phyloP scores from a whole-genome alignment of 2,329 filamentous ascomycete species.

The Capronia epimyces region DNA sequence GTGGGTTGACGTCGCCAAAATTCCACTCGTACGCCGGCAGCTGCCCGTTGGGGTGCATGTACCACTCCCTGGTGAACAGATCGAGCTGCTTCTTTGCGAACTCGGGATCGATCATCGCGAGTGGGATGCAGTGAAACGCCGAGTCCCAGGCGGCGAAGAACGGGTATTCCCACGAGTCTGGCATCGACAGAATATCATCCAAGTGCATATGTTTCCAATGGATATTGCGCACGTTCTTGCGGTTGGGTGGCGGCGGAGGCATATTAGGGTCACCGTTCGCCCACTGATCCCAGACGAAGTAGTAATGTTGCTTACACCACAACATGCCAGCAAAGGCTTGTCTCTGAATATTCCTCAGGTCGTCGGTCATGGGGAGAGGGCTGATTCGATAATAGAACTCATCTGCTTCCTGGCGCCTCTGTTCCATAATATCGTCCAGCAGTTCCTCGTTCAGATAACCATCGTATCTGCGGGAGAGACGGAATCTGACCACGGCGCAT shows the following conservation, averaged over 20 bases:
- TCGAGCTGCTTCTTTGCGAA: slow-evolving; percentile 98
- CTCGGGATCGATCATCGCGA: slow-evolving; percentile 96
- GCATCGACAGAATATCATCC: slow-evolving; percentile 95
- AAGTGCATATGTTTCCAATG: slow-evolving; percentile 94
- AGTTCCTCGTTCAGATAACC: slow-evolving; percentile 84
- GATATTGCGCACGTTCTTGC: slow-evolving; percentile 76
- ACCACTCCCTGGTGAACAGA: slow-evolving; percentile 94
- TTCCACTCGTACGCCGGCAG: slow-evolving; percentile 95
- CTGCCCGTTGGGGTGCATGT: slow-evolving; percentile 96
- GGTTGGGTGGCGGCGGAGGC: slow-evolving; percentile 73
- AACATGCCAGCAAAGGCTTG: slow-evolving; percentile 96
- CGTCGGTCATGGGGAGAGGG: slow-evolving; percentile 86
- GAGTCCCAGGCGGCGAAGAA: slow-evolving; percentile 98
- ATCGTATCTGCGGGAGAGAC: slow-evolving; percentile 69
- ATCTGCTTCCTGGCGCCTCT: slow-evolving; percentile 80
- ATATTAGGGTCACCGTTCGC: slow-evolving; percentile 86
- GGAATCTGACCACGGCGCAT: slow-evolving; percentile 91
- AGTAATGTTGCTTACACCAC: slow-evolving; percentile 96
- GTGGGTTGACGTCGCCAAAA: slow-evolving; percentile 93
- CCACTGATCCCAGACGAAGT: slow-evolving; percentile 98
- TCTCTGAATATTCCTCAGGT: slow-evolving; percentile 88
- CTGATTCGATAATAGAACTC: slow-evolving; percentile 94
- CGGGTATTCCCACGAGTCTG: slow-evolving; percentile 96
- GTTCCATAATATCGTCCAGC: slow-evolving; percentile 86
- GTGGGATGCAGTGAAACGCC: slow-evolving; percentile 90